phyloP scores from a whole-genome alignment of 352 stramenopile species.

The Pythium pyrilobum region DNA sequence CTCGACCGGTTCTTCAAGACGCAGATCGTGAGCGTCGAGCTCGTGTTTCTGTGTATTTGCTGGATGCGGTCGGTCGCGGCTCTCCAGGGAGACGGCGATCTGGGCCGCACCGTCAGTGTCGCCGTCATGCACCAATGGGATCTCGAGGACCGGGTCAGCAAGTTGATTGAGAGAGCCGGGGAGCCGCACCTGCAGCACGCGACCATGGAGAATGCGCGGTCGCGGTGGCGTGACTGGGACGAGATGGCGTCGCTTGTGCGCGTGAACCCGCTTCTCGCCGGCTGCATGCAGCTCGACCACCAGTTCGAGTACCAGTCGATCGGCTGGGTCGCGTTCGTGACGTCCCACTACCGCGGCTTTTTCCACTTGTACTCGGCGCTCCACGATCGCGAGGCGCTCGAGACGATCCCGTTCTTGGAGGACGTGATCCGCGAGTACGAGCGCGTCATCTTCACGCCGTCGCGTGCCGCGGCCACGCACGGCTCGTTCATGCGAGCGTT shows the following conservation, averaged over 20 bases:
- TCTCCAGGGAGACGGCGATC: conserved; percentile 3
- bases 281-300: conserved; percentile 20
- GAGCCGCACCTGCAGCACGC: background rate
- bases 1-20: background rate
- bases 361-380: conserved; percentile 23
- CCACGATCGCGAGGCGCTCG: conserved; percentile 3
- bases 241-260: conserved; percentile 13
- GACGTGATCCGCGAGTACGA: conserved; percentile 16
- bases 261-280: conserved; percentile 26
- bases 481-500: conserved; percentile 23
- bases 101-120: background rate
- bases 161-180: background rate
- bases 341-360: conserved; percentile 20
- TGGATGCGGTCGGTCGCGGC: background rate
- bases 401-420: conserved; percentile 22
- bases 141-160: background rate
- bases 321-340: too few species aligned
- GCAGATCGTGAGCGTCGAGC: background rate
- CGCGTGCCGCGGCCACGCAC: conserved; percentile 13
- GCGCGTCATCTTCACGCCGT: conserved; percentile 26
- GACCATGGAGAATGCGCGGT: background rate
- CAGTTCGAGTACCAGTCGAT: conserved; percentile 22
- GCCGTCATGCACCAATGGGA: background rate
- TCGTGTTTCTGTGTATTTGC: background rate
- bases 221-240: background rate